Base-by-base conservation (phyloP, 441 rosid genomes). In the Lepidium campestre region DNA sequence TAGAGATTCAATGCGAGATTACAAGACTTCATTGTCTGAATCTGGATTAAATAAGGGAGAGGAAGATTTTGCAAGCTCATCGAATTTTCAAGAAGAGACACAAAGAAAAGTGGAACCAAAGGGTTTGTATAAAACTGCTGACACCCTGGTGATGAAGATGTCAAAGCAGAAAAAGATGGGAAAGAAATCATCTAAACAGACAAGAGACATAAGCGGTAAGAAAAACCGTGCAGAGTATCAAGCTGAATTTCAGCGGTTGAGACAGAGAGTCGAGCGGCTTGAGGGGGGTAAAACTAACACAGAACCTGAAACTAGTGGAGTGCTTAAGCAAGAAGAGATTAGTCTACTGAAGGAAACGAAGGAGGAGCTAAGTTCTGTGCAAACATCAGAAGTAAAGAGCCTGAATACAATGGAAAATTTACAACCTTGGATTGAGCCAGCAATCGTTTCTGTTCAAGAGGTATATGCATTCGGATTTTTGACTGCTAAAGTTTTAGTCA, bases 231-330 rank as follows among this genome's bases (percentile, higher is more conserved):
- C 73, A n/a, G 80, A 62, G 62, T 72, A 67, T 67, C 83, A 49
- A 53, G 14, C 71, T 22, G 90, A 84, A 18, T 23, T 79, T 71
- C 82, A 80, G 58, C 77, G 72, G 53, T 67, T 86, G 71, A 71
- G 75, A 22, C 63, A 75, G 65, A 84, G 91, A 81, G 65, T 90
- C 4, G 86, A 87, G 75, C 71, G 50, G 57, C 93, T 90, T 17
- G 96, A 93, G 78, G 47, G 59, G 42, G 78, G 50, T n/a, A 80
- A 67, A 74, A 74, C 22, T 12, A 67, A 42, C 35, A 35, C 42
- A 55, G 77, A 56, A 56, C 74, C 62, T 23, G 92, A 81, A 75
- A 85, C 76, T 25, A 68, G 53, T 29, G 76, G 53, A 18, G 71
- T 22, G 55, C 4, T 14, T 67, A 76, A 82, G 71, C 81, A 61